Conservation (phyloP, 2,329 filamentous ascomycete genomes). For the Fusarium burgessii region DNA sequence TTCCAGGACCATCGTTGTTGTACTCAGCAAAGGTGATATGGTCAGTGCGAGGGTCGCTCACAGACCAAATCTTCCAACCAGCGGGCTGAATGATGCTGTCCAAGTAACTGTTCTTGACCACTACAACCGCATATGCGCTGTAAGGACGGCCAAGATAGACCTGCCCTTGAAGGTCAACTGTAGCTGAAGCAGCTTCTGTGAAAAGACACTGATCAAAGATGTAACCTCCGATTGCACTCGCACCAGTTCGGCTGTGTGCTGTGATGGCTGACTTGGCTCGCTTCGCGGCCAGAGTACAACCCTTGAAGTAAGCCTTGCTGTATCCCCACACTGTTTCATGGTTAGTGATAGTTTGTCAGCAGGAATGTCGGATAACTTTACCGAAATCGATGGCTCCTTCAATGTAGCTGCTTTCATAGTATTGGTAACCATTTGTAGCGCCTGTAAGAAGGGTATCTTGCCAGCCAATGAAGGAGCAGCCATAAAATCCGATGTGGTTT, state of each 20-base stretch:
- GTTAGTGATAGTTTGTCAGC: neutral
- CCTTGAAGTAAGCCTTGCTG: constrained; percentile 43
- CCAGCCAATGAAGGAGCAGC: constrained; percentile 49
- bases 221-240: constrained; percentile 52
- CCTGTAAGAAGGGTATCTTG: constrained; percentile 35
- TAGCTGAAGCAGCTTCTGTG: constrained; percentile 39
- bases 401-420: constrained; percentile 37
- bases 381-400: constrained; percentile 39
- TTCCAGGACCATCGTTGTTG: constrained; percentile 63
- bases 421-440: constrained; percentile 33
- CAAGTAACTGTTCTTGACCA: constrained; percentile 62
- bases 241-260: constrained; percentile 45
- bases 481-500: constrained; percentile 54
- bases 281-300: constrained; percentile 37
- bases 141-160: constrained; percentile 63
- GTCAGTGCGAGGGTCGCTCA: constrained; percentile 67
- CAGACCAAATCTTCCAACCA: constrained; percentile 63
- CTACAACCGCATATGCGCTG: constrained; percentile 58
- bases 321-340: constrained; percentile 36
- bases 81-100: constrained; percentile 47
- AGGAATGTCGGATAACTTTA: accelerated
- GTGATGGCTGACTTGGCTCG: constrained; percentile 42
- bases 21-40: constrained; percentile 69
- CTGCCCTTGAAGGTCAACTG: constrained; percentile 46
- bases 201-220: constrained; percentile 57